Evolutionary conservation across 169 alveolate species (phyloP), one percentile per base, ranked within the genome.

Genomic region (Plasmodium fragile): DNA sequence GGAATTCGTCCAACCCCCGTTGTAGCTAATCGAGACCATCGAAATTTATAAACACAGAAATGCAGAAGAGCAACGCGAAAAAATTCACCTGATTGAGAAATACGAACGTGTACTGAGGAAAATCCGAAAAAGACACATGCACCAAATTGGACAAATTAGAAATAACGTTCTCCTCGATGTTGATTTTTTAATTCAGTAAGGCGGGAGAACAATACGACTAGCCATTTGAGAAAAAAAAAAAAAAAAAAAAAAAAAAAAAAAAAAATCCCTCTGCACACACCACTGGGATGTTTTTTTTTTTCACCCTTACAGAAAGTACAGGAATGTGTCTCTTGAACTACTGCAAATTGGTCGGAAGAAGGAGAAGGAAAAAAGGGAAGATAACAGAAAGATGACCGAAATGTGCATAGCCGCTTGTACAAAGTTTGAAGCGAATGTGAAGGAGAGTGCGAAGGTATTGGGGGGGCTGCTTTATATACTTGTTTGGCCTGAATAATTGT

Each of bases 161-260:
- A 87, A 87, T 78, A 41, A 87, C 34, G 71, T 87, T 6, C 89
- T 87, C 73, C 18, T 70, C 75, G 93, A 87, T 59, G 93, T 87
- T n/a, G 87, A 87, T 78, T 87, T 87, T 55, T 77, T 87, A 78
- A 87, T 87, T 77, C 93, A 87, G 93, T 87, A 87, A 69, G 70
- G 16, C 16, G 1, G 1, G 82, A 32, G 53, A 59, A 3, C 13
- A 77, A 87, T 65, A 16, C 39, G 69, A 30, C n/a, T 82, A 32
- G 30, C 43, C 41, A 28, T 32, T 18, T n/a, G 25, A n/a, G 72
- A 55, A 16, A 53, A 53, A 53, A 53, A 53, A 71, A 28, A 3
- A 71, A 71, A 71, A 30, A 77, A 49, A 16, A 85, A 84, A 18
- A 53, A 32, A 85, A 70, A 36, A 32, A 49, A 69, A 28, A 73